Evolutionary conservation across 768 basidiomycete species (phyloP).

Genomic region (Xerocomellus intermedius): DNA sequence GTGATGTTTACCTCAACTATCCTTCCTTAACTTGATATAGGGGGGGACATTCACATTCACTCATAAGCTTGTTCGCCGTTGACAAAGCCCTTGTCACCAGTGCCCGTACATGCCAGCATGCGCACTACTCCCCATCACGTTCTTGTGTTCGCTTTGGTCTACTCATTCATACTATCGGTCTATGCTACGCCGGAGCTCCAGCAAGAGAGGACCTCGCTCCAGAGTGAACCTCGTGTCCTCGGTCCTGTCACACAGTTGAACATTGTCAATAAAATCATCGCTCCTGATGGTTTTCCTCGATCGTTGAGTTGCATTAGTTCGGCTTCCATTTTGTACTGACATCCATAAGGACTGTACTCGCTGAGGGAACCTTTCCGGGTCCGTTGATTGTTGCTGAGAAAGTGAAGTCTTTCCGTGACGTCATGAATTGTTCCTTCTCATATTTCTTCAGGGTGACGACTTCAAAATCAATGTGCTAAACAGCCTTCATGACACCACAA

Average conservation of each 20-base stretch:
- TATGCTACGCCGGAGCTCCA: neutral
- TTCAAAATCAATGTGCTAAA: conserved; percentile 47
- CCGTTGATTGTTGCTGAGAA: conserved; percentile 44
- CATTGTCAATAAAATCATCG: conserved; percentile 41
- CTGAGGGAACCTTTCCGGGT: conserved; percentile 43
- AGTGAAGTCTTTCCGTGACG: conserved; percentile 3
- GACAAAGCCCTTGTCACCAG: neutral
- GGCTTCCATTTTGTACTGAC: neutral
- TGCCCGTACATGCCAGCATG: conserved; percentile 4
- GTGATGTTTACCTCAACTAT: neutral
- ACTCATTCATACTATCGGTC: neutral
- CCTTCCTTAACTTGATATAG: neutral
- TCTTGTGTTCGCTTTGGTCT: conserved; percentile 1
- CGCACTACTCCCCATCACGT: neutral
- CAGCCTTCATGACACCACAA: conserved; percentile 42
- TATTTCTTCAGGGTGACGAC: conserved; percentile 32
- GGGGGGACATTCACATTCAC: neutral
- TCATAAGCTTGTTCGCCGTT: neutral
- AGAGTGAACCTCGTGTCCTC: conserved; percentile 3
- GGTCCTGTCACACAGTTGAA: conserved; percentile 31
- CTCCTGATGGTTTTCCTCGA: conserved; percentile 48
- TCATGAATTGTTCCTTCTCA: neutral
- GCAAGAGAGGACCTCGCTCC: neutral
- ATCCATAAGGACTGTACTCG: conserved; percentile 38
- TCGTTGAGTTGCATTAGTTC: conserved; percentile 30